phyloP scores from a whole-genome alignment of 2,329 filamentous ascomycete genomes.

The Chaetomium strumarium region DNA sequence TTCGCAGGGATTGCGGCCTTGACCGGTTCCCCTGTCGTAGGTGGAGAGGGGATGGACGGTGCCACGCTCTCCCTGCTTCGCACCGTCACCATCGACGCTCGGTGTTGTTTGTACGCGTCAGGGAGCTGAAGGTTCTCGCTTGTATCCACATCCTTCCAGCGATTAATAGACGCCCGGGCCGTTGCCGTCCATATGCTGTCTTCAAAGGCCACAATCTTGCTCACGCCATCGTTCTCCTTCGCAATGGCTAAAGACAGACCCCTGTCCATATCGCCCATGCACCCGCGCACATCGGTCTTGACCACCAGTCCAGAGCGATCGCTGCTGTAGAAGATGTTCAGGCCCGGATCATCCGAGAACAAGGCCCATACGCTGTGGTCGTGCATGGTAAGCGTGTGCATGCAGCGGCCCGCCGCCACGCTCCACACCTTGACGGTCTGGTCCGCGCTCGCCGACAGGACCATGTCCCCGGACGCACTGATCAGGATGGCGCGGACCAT shows the following conservation, averaged over 20 bases:
- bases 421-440: conserved; percentile 99
- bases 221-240: conserved; percentile 82
- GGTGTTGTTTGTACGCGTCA: conserved; percentile 45
- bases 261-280: conserved; percentile 71
- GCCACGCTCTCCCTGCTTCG: conserved; percentile 24
- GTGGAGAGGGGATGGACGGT: conserved; percentile 4
- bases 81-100: conserved; percentile 40
- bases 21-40: conserved; percentile 28
- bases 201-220: conserved; percentile 60
- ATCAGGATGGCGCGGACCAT: conserved; percentile 88
- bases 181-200: conserved; percentile 88
- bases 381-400: conserved; percentile 98
- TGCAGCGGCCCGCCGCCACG: conserved; percentile 86
- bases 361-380: conserved; percentile 97
- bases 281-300: conserved; percentile 82
- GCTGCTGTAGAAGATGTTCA: conserved; percentile 89
- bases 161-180: conserved; percentile 83
- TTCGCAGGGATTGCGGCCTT: conserved; percentile 68
- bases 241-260: conserved; percentile 85
- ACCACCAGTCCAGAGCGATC: conserved; percentile 91
- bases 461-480: conserved; percentile 79
- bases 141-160: conserved; percentile 84
- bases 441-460: conserved; percentile 91
- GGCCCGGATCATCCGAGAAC: conserved; percentile 77
- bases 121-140: conserved; percentile 63